These are phyloP conservation scores for Fusarium sp. DNA, from an alignment of 2,329 filamentous ascomycete genomes.

Conservation along the genomic window DNA sequence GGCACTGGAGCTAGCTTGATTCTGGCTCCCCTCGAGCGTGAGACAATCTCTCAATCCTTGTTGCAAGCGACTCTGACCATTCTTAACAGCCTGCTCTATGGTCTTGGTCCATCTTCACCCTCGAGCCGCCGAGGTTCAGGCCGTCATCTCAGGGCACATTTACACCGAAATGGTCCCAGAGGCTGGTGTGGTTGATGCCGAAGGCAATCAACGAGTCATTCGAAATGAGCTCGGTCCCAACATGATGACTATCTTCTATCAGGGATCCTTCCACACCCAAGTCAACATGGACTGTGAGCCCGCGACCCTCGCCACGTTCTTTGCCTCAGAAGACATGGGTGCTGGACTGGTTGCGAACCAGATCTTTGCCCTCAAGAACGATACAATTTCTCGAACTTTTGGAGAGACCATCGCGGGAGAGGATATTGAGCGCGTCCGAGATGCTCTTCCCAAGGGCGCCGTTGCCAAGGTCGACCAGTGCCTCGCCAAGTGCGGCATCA, in stretches of 20 bases:
- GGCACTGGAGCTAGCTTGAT: background rate
- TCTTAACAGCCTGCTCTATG: background rate
- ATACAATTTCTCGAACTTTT: background rate
- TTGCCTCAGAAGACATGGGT: background rate
- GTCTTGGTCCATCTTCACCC: background rate
- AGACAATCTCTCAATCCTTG: background rate
- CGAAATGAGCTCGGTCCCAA: background rate
- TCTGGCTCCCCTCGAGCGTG: background rate
- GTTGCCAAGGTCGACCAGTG: background rate
- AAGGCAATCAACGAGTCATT: background rate
- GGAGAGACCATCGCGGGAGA: background rate
- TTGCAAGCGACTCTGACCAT: too few relatives aligned
- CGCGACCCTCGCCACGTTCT: background rate
- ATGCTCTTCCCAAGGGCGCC: background rate
- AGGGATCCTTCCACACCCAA: background rate
- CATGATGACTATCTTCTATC: background rate
- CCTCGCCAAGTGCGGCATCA: background rate
- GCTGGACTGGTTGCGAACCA: background rate
- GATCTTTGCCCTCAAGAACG: background rate
- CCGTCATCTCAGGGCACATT: background rate
- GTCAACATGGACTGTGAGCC: background rate
- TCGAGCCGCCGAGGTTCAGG: background rate
- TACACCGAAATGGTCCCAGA: background rate
- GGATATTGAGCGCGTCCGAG: background rate
- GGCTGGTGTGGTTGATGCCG: background rate